Evolutionary conservation across 306 rosid genomes (phyloP).

Genomic region (Pueraria montana): DNA sequence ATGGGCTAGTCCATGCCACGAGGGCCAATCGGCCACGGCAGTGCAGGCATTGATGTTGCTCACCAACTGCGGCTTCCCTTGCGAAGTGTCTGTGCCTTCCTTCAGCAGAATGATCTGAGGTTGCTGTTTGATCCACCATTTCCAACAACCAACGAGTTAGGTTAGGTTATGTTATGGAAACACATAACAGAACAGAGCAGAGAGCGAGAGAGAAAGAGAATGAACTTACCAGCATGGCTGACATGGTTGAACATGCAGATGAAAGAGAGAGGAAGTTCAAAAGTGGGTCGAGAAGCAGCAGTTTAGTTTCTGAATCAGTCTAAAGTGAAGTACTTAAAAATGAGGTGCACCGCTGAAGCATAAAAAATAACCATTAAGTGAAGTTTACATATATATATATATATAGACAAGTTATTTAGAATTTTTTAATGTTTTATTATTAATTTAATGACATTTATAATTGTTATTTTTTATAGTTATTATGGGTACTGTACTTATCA

Average conservation of each 20-base stretch:
- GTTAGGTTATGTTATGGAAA: slow-evolving; percentile 8
- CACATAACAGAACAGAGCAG: too few species aligned
- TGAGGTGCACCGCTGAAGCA: too few species aligned
- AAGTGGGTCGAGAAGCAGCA: background rate
- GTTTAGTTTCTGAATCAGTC: too few species aligned
- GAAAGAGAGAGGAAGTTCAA: slow-evolving; percentile 1
- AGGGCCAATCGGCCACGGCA: slow-evolving; percentile 94
- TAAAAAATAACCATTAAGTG: too few species aligned
- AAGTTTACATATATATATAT: too few species aligned
- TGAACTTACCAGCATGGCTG: slow-evolving; percentile 82
- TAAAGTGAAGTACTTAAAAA: too few species aligned
- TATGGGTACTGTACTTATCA: too few species aligned
- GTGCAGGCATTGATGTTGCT: slow-evolving; percentile 99
- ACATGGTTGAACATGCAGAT: slow-evolving; percentile 64
- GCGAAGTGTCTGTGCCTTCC: slow-evolving; percentile 98
- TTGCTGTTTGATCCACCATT: slow-evolving; percentile 76
- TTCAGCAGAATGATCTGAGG: slow-evolving; percentile 96
- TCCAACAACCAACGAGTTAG: slow-evolving; percentile 46
- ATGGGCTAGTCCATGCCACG: slow-evolving; percentile 99
- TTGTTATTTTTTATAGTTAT: too few species aligned
- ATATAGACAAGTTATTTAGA: too few species aligned
- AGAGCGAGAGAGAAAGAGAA: slow-evolving; percentile 29
- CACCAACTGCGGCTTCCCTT: slow-evolving; percentile 90
- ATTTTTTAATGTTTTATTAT: too few species aligned
- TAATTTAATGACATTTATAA: too few species aligned